phyloP scores from a whole-genome alignment of 192 early-diverging fungal genomes.

The Funneliformis geosporum region DNA sequence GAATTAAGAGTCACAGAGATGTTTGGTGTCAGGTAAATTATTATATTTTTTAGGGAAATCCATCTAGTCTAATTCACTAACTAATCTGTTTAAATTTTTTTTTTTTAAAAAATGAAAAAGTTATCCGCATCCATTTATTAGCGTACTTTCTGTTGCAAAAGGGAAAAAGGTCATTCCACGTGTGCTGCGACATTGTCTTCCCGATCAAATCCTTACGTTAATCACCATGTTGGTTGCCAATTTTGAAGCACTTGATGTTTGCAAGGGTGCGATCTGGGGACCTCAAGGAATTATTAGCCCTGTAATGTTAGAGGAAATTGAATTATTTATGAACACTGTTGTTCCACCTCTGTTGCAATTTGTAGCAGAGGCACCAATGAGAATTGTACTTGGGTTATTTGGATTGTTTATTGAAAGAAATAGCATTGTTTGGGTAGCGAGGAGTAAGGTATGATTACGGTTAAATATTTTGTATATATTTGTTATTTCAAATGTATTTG shows the following conservation, averaged over 20 bases:
- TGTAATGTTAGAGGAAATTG: constrained; percentile 65
- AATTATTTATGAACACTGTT: constrained; percentile 86
- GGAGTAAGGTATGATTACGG: constrained; percentile 56
- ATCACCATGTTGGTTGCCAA: constrained; percentile 76
- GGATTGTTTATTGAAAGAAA: constrained; percentile 87
- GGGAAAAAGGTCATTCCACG: constrained; percentile 89
- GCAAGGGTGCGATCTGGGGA: constrained; percentile 52
- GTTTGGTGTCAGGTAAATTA: constrained; percentile 58
- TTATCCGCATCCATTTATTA: constrained; percentile 86
- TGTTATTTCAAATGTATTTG: constrained; percentile 9
- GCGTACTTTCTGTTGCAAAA: constrained; percentile 82
- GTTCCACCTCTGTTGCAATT: constrained; percentile 82
- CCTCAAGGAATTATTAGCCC: constrained; percentile 20
- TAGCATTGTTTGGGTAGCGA: constrained; percentile 83
- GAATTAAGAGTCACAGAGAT: constrained; percentile 61
- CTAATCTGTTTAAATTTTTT: neutral
- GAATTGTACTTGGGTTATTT: constrained; percentile 78
- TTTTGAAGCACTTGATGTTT: constrained; percentile 74
- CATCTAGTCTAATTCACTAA: neutral
- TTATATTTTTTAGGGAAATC: neutral
- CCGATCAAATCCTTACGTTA: constrained; percentile 77
- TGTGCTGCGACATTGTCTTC: constrained; percentile 71
- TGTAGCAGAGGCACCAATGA: constrained; percentile 80
- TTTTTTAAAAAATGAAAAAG: constrained; percentile 40
- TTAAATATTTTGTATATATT: neutral